Evolutionary conservation across 2,329 filamentous ascomycete genomes (phyloP).

Genomic region (Hymenoscyphus infarciens): DNA sequence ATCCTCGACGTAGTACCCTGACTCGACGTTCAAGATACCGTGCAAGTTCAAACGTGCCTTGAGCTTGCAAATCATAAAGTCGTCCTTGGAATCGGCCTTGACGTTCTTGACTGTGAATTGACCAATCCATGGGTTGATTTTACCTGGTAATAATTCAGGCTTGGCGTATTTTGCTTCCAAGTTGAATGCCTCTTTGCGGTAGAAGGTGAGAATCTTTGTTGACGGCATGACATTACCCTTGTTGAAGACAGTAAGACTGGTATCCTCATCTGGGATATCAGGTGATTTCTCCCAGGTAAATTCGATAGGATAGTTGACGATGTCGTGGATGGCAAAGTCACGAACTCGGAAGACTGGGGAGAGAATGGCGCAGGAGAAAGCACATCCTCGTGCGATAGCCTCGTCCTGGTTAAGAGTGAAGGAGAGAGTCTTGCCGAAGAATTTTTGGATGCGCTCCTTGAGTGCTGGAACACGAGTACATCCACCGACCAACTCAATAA

Average conservation of each 20-base stretch:
- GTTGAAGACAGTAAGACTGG: constrained; percentile 94
- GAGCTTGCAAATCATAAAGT: constrained; percentile 99
- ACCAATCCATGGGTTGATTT: constrained; percentile 91
- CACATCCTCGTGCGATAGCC: constrained; percentile 90
- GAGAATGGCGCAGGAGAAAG: constrained; percentile 95
- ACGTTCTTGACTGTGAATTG: constrained; percentile 98
- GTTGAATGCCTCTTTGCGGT: constrained; percentile 96
- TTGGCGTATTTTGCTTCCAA: constrained; percentile 92
- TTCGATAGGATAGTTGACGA: constrained; percentile 96
- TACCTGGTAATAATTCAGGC: constrained; percentile 81
- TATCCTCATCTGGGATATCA: constrained; percentile 98
- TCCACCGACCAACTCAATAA: constrained; percentile 89
- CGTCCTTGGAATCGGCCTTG: constrained; percentile 86
- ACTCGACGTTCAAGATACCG: constrained; percentile 93
- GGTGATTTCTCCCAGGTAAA: constrained; percentile 98
- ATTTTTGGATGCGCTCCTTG: constrained; percentile 84
- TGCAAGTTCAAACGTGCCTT: constrained; percentile 97
- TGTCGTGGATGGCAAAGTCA: constrained; percentile 96
- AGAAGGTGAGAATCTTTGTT: constrained; percentile 99
- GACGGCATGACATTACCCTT: constrained; percentile 95
- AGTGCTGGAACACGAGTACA: constrained; percentile 89
- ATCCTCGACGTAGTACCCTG: constrained; percentile 96
- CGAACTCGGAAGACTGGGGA: constrained; percentile 98
- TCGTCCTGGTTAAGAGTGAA: constrained; percentile 99
- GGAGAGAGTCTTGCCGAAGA: constrained; percentile 89